Evolutionary conservation across 2,329 filamentous ascomycete species (phyloP).

Genomic region (Coniochaeta prunicola): DNA sequence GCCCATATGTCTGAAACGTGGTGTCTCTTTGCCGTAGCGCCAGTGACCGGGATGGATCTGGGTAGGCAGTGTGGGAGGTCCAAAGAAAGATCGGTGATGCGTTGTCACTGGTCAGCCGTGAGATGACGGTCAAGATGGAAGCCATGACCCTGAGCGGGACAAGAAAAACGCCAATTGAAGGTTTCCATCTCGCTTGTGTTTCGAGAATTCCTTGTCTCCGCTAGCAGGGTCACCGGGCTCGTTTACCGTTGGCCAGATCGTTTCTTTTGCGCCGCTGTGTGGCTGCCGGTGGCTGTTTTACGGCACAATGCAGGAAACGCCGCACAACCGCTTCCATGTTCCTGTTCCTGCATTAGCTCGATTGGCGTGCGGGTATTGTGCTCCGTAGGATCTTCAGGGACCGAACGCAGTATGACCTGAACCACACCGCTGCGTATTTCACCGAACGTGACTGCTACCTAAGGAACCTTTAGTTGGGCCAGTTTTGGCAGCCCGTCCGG

Average conservation of each 20-base stretch:
- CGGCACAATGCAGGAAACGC: neutral
- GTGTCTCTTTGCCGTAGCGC: neutral
- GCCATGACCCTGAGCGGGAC: neutral
- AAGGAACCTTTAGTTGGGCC: no score
- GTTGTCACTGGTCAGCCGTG: neutral
- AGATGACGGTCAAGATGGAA: neutral
- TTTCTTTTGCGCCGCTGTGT: neutral
- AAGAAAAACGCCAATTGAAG: neutral
- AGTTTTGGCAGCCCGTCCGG: neutral
- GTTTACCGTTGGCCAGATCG: neutral
- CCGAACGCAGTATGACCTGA: no score
- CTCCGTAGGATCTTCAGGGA: neutral
- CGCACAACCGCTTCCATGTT: neutral
- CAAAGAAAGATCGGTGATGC: neutral
- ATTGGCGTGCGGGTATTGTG: neutral
- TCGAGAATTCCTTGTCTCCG: neutral
- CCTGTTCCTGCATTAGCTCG: constrained; percentile 1
- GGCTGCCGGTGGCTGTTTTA: neutral
- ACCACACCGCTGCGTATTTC: neutral
- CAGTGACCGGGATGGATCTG: neutral
- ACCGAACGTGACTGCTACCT: neutral
- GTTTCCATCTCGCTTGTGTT: constrained; percentile 2
- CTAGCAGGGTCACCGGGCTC: neutral
- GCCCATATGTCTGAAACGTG: neutral
- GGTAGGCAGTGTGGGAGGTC: neutral